phyloP scores from a whole-genome alignment of 2,329 filamentous ascomycete species.

The Bipolaris oryzae region DNA sequence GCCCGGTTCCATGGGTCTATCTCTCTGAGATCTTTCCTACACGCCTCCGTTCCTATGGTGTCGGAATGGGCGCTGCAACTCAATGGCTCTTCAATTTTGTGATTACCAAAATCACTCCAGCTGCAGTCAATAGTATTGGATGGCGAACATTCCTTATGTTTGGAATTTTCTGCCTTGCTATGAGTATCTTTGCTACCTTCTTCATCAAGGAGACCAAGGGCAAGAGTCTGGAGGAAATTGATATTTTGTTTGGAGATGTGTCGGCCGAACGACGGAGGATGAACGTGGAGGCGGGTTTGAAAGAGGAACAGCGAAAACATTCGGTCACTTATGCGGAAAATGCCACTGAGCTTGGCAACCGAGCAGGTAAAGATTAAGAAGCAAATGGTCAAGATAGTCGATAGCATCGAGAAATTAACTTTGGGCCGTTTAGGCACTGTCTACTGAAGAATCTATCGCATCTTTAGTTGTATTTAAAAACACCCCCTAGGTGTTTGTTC shows the following conservation, averaged over 20 bases:
- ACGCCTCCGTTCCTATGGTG: slow-evolving; percentile 68
- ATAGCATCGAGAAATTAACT: neutral
- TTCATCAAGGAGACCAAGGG: slow-evolving; percentile 53
- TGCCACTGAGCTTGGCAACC: slow-evolving; percentile 3
- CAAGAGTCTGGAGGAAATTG: slow-evolving; percentile 55
- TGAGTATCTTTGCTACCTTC: slow-evolving; percentile 54
- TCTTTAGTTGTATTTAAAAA: too few species aligned
- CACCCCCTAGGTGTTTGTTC: too few species aligned
- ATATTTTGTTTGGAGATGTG: slow-evolving; percentile 51
- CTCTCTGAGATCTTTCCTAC: slow-evolving; percentile 77
- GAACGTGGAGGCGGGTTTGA: slow-evolving; percentile 10
- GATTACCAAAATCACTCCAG: slow-evolving; percentile 66
- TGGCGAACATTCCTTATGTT: slow-evolving; percentile 56
- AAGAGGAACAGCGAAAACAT: slow-evolving; percentile 9
- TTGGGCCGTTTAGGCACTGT: too few species aligned
- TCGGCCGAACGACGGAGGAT: slow-evolving; percentile 7
- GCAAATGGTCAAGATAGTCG: neutral
- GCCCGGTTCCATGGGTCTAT: slow-evolving; percentile 76
- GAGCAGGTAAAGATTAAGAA: slow-evolving; percentile 2
- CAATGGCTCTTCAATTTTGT: slow-evolving; percentile 79
- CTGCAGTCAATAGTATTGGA: slow-evolving; percentile 62
- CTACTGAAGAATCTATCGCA: too few species aligned
- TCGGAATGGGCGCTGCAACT: slow-evolving; percentile 72
- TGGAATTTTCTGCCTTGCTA: slow-evolving; percentile 54
- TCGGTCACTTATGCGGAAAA: slow-evolving; percentile 9